Conservation (phyloP, 164 flowering plant genomes). For the Macadamia integrifolia region DNA sequence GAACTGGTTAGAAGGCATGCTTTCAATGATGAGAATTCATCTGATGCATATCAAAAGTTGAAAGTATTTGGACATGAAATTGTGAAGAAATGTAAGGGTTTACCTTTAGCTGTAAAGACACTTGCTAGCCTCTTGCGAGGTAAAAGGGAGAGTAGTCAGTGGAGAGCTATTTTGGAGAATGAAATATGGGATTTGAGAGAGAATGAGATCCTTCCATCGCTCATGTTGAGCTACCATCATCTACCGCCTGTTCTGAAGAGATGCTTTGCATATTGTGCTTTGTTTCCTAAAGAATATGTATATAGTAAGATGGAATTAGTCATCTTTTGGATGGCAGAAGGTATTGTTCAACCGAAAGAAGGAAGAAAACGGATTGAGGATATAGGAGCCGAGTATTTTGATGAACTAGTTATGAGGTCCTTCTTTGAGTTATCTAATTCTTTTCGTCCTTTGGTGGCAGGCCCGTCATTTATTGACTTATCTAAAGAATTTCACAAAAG, state of each 20-base stretch:
- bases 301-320: slow-evolving; percentile 10
- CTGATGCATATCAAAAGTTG: not conserved
- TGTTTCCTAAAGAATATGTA: slow-evolving; percentile 18
- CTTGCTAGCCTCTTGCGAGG: slow-evolving; percentile 20
- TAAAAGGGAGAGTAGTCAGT: slow-evolving; percentile 3
- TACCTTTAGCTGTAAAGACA: slow-evolving; percentile 27
- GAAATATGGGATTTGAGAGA: slow-evolving; percentile 15
- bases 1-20: slow-evolving; percentile 23
- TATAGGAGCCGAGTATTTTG: slow-evolving; percentile 19
- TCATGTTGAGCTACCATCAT: slow-evolving; percentile 19
- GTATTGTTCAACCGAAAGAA: slow-evolving; percentile 9
- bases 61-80: slow-evolving; percentile 17
- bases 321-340: slow-evolving; percentile 28
- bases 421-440: slow-evolving; percentile 13
- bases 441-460: too few species aligned
- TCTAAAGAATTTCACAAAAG: too few species aligned
- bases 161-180: slow-evolving; percentile 17
- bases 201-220: slow-evolving; percentile 9
- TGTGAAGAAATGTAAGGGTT: slow-evolving; percentile 27
- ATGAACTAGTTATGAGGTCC: slow-evolving; percentile 22
- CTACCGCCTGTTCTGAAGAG: slow-evolving; percentile 21
- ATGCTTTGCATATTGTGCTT: slow-evolving; percentile 29
- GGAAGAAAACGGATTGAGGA: slow-evolving; percentile 14
- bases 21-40: not conserved
- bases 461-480: too few species aligned